Percentiles rank a stretch among this genome's conserved stretches.
Evolutionary conservation across 805 yeast species (phyloP).

Genomic region (Jamesozyma rosinii): DNA sequence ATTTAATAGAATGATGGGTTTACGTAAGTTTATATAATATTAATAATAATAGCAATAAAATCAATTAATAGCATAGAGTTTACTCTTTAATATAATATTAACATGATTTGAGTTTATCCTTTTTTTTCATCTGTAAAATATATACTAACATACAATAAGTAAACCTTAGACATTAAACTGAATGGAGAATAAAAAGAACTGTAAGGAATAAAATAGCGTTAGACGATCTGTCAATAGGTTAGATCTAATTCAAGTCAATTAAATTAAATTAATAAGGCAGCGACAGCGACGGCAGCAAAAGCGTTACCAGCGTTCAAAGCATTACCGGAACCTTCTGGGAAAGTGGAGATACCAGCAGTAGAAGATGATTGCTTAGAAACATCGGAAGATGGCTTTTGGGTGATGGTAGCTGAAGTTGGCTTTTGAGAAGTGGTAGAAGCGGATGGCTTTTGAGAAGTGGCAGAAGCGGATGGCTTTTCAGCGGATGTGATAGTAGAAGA

Average conservation of each 20-base stretch:
- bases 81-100: no score
- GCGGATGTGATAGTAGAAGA: slow-evolving; percentile 13
- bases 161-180: no score
- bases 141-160: not conserved
- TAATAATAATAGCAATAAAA: not conserved
- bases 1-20: not conserved
- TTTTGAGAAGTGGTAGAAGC: slow-evolving; percentile 3
- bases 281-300: slow-evolving; percentile 23
- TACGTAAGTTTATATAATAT: not conserved
- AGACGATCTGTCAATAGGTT: not conserved
- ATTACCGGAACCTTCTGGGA: slow-evolving; percentile 30
- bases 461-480: slow-evolving; percentile 26
- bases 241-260: not conserved
- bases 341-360: slow-evolving; percentile 21
- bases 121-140: not conserved
- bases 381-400: slow-evolving; percentile 34
- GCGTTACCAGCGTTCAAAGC: slow-evolving; percentile 17
- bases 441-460: slow-evolving; percentile 32
- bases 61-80: no score
- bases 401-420: slow-evolving; percentile 10
- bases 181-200: not conserved
- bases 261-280: slow-evolving; percentile 22
- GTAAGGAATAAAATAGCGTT: not conserved
- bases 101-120: not conserved
- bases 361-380: slow-evolving; percentile 28